phyloP scores from a whole-genome alignment of 495 filamentous ascomycete species.

The Baudoinia panamericana region DNA sequence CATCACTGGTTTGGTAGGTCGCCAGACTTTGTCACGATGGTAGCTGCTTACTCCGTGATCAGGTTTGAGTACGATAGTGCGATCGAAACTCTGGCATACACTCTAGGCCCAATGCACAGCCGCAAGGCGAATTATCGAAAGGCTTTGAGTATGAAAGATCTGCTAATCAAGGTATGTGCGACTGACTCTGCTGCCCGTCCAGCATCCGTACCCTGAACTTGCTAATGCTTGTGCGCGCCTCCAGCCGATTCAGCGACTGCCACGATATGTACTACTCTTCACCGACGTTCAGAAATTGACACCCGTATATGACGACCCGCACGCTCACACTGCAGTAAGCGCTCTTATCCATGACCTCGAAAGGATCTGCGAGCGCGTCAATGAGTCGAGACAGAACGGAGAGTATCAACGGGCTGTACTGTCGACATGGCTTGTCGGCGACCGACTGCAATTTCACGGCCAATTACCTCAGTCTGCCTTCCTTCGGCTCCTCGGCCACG shows the following conservation, averaged over 20 bases:
- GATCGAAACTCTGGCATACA: slow-evolving; percentile 70
- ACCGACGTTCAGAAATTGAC: slow-evolving; percentile 69
- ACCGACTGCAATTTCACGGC: slow-evolving; percentile 58
- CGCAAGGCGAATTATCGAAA: slow-evolving; percentile 51
- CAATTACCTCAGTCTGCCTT: slow-evolving; percentile 40
- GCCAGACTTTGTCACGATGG: too few species aligned
- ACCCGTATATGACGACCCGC: slow-evolving; percentile 68
- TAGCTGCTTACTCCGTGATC: slow-evolving; percentile 50
- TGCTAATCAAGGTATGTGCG: slow-evolving; percentile 69
- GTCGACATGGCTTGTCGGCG: slow-evolving; percentile 65
- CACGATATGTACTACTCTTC: slow-evolving; percentile 83
- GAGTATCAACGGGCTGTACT: slow-evolving; percentile 38
- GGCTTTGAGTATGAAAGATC: slow-evolving; percentile 65
- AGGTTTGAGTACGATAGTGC: slow-evolving; percentile 81
- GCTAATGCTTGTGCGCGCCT: too few species aligned
- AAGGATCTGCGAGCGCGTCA: slow-evolving; percentile 59
- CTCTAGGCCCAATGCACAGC: slow-evolving; percentile 56
- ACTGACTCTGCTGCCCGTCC: not conserved
- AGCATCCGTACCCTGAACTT: too few species aligned
- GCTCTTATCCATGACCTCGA: slow-evolving; percentile 59
- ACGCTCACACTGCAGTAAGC: slow-evolving; percentile 63
- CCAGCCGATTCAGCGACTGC: slow-evolving; percentile 86
- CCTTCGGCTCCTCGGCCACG: slow-evolving; percentile 66
- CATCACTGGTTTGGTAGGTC: slow-evolving; percentile 1
- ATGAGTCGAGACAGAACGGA: slow-evolving; percentile 50